Base-by-base conservation (phyloP, 2,329 filamentous ascomycete genomes). In the Calonectria leucothoes region DNA sequence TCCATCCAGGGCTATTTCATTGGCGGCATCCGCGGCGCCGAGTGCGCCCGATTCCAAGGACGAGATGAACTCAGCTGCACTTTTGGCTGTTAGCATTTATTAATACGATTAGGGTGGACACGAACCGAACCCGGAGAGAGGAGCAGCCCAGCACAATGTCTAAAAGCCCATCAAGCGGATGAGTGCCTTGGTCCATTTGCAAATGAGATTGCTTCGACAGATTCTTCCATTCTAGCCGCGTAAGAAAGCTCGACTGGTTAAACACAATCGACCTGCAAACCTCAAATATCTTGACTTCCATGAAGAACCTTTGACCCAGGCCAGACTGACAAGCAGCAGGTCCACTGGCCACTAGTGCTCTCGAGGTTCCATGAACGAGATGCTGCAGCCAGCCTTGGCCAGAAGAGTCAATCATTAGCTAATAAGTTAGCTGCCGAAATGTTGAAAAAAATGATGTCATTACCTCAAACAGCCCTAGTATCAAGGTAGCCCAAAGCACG, bases 381-480 rank as follows among this genome's bases (percentile, higher is more conserved):
- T 84, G 83, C 7, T 83, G 82, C 5, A 83, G 39, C 83, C 83
- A 84, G 0, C 81, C 82, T 23, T 80, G 72, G 0, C 82, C 83
- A 0, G 82, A 81, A 0, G 78, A 70, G 31, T 84, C 83, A 0
- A 76, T 81, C 77, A 84, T 81, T 2, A 84, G 78, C 83, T 84
- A 12, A 25, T 1, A 11, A 42, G 3, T 42, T 7, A 20, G 17
- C 4, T 1, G 15, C 5, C 12, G 15, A 42, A 42, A 42, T 6
- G 7, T 20, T 5, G 48, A 51, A 27, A 23, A 25, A 25, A 11
- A 35, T 4, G 11, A 20, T 23, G 6, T 8, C 17, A 48, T n/a
- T 42, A 84, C 83, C 75, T 85, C 83, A 11, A 84, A 85, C 0
- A 85, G 59, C 0, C 83, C 83, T 0, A 85, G 71, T 0, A 84